These are phyloP conservation scores for Blepharisma stoltei DNA, from an alignment of 73 alveolate species.

Conservation along the genomic window DNA sequence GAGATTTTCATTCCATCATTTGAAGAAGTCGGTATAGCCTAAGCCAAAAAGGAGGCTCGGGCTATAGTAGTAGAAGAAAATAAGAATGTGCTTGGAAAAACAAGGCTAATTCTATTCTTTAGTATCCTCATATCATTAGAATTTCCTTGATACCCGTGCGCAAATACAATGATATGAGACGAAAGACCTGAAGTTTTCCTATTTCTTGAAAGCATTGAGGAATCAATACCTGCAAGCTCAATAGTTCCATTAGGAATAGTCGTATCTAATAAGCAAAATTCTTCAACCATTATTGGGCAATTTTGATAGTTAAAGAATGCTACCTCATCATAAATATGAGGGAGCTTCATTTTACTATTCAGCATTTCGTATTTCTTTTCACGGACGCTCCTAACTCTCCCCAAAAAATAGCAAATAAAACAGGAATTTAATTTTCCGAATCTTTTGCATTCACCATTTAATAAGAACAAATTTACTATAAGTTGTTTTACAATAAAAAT, in stretches of 20 bases:
- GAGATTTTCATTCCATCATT: too few relatives aligned
- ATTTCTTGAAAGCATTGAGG: background rate
- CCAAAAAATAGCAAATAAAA: too few relatives aligned
- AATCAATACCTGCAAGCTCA: background rate
- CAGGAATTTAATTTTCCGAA: too few relatives aligned
- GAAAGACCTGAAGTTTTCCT: background rate
- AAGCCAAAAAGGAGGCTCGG: too few relatives aligned
- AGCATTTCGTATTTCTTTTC: too few relatives aligned
- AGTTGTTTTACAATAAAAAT: too few relatives aligned
- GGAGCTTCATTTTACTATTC: too few relatives aligned
- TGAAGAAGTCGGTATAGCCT: too few relatives aligned
- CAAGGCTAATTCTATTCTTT: constrained; percentile 82
- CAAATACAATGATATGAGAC: constrained; percentile 86
- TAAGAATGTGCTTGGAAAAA: constrained; percentile 87
- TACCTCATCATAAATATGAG: too few relatives aligned
- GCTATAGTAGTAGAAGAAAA: constrained; percentile 61
- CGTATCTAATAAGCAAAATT: background rate
- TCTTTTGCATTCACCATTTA: too few relatives aligned
- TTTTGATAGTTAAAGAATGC: background rate
- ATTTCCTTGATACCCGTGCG: constrained; percentile 98
- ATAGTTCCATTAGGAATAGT: background rate
- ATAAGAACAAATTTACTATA: too few relatives aligned
- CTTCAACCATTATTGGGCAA: constrained; percentile 16
- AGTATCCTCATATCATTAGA: constrained; percentile 90
- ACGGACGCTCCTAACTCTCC: too few relatives aligned